These are phyloP conservation scores for Chaetoceros tenuissimus DNA, from an alignment of 108 stramenopile genomes.

Conservation along the genomic window DNA sequence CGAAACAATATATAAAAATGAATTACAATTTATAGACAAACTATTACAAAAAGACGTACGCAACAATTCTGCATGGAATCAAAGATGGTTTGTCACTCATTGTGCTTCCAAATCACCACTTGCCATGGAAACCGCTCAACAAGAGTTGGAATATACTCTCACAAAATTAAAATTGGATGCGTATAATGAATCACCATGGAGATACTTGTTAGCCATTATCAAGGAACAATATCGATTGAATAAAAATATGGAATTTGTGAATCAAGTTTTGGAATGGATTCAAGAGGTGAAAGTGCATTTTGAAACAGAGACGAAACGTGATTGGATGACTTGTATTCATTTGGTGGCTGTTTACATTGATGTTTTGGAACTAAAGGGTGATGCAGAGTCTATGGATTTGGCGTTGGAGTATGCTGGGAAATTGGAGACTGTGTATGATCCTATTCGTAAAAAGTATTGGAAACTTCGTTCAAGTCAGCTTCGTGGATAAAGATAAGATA, in stretches of 20 bases:
- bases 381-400: slow-evolving; percentile 28
- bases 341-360: slow-evolving; percentile 60
- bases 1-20: slow-evolving; percentile 50
- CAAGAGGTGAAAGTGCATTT: slow-evolving; percentile 7
- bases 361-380: slow-evolving; percentile 44
- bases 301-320: slow-evolving; percentile 11
- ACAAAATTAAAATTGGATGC: slow-evolving; percentile 51
- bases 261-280: slow-evolving; percentile 9
- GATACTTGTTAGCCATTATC: slow-evolving; percentile 63
- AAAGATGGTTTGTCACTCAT: slow-evolving; percentile 91
- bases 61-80: slow-evolving; percentile 99
- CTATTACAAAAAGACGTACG: slow-evolving; percentile 74
- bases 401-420: slow-evolving; percentile 30
- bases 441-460: slow-evolving; percentile 78
- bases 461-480: slow-evolving; percentile 16
- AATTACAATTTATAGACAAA: slow-evolving; percentile 60
- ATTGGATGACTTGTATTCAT: slow-evolving; percentile 35
- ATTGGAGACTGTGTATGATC: slow-evolving; percentile 38
- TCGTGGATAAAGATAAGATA: too few species aligned
- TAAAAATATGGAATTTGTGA: neutral
- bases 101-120: slow-evolving; percentile 16
- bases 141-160: slow-evolving; percentile 60
- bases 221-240: slow-evolving; percentile 44
- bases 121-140: slow-evolving; percentile 21
- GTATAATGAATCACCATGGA: slow-evolving; percentile 82